phyloP scores from a whole-genome alignment of 345 rosid genomes.

The Mangifera indica region DNA sequence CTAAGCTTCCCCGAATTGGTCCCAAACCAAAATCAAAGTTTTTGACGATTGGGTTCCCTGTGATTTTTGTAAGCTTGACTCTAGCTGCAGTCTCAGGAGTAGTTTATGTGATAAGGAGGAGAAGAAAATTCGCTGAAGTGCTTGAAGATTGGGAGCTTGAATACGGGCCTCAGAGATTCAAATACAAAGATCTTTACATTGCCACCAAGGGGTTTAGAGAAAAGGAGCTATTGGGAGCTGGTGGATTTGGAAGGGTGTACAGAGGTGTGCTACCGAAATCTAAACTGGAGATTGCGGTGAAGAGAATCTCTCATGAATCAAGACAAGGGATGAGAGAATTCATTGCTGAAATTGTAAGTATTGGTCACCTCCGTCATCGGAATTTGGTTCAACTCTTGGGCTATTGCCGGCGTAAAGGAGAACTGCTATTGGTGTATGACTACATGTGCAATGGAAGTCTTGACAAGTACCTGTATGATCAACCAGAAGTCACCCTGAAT shows the following conservation, averaged over 20 bases:
- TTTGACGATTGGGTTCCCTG: conserved; percentile 48
- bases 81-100: conserved; percentile 22
- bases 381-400: conserved; percentile 57
- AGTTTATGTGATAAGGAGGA: conserved; percentile 37
- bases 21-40: conserved; percentile 33
- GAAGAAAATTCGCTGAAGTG: conserved; percentile 57
- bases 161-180: conserved; percentile 59
- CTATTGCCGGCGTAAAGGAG: conserved; percentile 57
- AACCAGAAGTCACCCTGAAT: conserved; percentile 39
- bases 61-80: conserved; percentile 29
- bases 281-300: conserved; percentile 55
- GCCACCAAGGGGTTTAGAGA: conserved; percentile 71
- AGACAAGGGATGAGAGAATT: conserved; percentile 65
- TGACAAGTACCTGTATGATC: conserved; percentile 49
- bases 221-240: conserved; percentile 53
- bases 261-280: conserved; percentile 48
- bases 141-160: conserved; percentile 75
- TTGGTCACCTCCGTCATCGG: conserved; percentile 56
- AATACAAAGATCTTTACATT: conserved; percentile 55
- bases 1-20: conserved; percentile 50
- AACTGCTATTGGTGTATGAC: conserved; percentile 59
- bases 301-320: conserved; percentile 59
- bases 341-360: conserved; percentile 55
- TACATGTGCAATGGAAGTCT: conserved; percentile 64
- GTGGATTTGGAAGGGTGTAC: conserved; percentile 69